A percentile compares a stretch with the other conserved stretches of the same genome.
Evolutionary conservation across 2,329 filamentous ascomycete genomes (phyloP).

Genomic region (Aspergillus sp.): DNA sequence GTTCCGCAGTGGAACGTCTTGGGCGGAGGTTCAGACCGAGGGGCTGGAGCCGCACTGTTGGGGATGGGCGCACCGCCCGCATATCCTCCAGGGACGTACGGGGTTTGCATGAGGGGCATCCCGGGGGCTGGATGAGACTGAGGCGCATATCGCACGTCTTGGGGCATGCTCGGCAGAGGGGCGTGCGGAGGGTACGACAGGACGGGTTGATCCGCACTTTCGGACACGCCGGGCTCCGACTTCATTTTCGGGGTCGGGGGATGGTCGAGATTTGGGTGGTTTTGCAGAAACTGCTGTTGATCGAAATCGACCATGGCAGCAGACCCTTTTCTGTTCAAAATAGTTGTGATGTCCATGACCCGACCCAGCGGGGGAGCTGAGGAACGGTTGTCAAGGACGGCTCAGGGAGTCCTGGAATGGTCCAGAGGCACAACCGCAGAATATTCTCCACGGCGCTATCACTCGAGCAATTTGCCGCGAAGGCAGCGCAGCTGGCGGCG

Average conservation of each 20-base stretch:
- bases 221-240: slow-evolving; percentile 58
- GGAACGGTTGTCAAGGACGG: slow-evolving; percentile 31
- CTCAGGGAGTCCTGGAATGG: slow-evolving; percentile 20
- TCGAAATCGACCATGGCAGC: slow-evolving; percentile 45
- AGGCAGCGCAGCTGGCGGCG: background rate
- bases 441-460: slow-evolving; percentile 14
- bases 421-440: slow-evolving; percentile 12
- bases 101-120: slow-evolving; percentile 56
- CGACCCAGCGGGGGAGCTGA: slow-evolving; percentile 32
- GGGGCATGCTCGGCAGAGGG: slow-evolving; percentile 51
- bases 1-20: slow-evolving; percentile 88
- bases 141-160: slow-evolving; percentile 55
- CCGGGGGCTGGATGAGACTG: slow-evolving; percentile 51
- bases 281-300: slow-evolving; percentile 45
- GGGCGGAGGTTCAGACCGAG: slow-evolving; percentile 51
- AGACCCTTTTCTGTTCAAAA: slow-evolving; percentile 51
- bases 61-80: slow-evolving; percentile 48
- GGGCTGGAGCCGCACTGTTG: slow-evolving; percentile 42
- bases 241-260: slow-evolving; percentile 54
- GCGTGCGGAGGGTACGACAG: slow-evolving; percentile 58
- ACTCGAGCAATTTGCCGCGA: background rate
- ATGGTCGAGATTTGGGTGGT: slow-evolving; percentile 36
- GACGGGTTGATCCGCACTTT: slow-evolving; percentile 56
- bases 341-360: slow-evolving; percentile 54
- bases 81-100: slow-evolving; percentile 51